Base-by-base conservation (phyloP, 2,329 filamentous ascomycete genomes). In the Chaetomiaceae sp. region DNA sequence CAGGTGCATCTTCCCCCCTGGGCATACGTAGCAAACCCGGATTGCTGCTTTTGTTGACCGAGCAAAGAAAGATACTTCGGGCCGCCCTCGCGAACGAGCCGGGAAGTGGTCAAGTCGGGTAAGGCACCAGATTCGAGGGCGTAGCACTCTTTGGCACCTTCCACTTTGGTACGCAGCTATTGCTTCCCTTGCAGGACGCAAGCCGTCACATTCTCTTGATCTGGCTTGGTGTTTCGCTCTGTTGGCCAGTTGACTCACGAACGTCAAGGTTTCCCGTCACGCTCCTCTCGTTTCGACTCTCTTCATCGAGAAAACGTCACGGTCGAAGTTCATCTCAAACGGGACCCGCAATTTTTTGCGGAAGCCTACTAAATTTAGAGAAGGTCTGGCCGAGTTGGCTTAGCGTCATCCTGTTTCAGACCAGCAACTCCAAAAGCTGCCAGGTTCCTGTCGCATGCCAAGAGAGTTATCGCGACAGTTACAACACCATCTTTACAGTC, bases 291-390 rank as follows among this genome's bases (percentile, higher is more conserved):
- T n/a, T n/a, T n/a, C n/a, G n/a, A n/a, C n/a, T n/a, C n/a, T n/a
- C n/a, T n/a, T n/a, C n/a, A n/a, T n/a, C n/a, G n/a, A n/a, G 18
- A 8, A 34, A 43, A 22, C n/a, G 17, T 18, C n/a, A n/a, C n/a
- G n/a, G n/a, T n/a, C n/a, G n/a, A n/a, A n/a, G n/a, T n/a, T n/a
- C n/a, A n/a, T n/a, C n/a, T n/a, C n/a, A n/a, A n/a, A n/a, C n/a
- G n/a, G n/a, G n/a, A n/a, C n/a, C 11, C 3, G 15, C 14, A 26
- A 17, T 17, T n/a, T 36, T 30, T 29, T 45, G 36, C 6, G 10
- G 4, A 18, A 18, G 18, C 19, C 22, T 22, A n/a, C 22, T 51
- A 51, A 51, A 45, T 42, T 45, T 51, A 51, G 49, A 43, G 14
- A 20, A 17, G 24, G 27, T 30, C 37, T 24, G 15, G 30, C 42